Evolutionary conservation across 169 alveolate genomes (phyloP).

Genomic region (Cryptosporidium felis): DNA sequence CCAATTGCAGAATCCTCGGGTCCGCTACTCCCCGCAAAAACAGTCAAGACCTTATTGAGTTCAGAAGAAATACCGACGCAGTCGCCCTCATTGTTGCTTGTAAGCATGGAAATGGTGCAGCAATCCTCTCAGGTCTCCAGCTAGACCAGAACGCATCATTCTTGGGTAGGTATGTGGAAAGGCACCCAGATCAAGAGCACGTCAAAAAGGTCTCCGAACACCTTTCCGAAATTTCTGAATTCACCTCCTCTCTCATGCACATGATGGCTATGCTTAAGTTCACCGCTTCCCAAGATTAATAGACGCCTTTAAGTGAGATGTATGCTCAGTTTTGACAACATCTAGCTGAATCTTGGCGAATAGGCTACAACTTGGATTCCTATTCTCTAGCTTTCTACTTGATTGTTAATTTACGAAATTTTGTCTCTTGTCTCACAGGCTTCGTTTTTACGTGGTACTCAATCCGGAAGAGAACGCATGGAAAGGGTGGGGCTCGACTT

Average conservation of each 20-base stretch:
- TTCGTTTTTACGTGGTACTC: too few relatives aligned
- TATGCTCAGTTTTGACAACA: too few relatives aligned
- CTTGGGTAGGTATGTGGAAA: background rate
- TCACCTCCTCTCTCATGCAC: background rate
- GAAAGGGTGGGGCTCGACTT: too few relatives aligned
- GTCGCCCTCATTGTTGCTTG: constrained; percentile 36
- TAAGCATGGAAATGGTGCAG: constrained; percentile 44
- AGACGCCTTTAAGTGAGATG: too few relatives aligned
- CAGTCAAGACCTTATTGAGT: background rate
- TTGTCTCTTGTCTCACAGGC: too few relatives aligned
- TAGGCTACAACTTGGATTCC: too few relatives aligned
- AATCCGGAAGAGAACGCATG: too few relatives aligned
- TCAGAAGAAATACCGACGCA: background rate
- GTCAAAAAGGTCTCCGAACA: background rate
- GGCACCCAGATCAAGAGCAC: background rate
- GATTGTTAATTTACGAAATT: too few relatives aligned
- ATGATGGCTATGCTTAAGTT: background rate
- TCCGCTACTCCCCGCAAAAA: background rate
- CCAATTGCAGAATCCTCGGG: constrained; percentile 18
- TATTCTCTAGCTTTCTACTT: too few relatives aligned
- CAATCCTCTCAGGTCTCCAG: constrained; percentile 32
- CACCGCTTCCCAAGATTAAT: background rate
- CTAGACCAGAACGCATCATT: constrained; percentile 29
- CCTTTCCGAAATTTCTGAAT: background rate
- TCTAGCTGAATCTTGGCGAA: too few relatives aligned